These are phyloP conservation scores for Ceriops zippeliana DNA, from an alignment of 345 rosid genomes.

Conservation along the genomic window DNA sequence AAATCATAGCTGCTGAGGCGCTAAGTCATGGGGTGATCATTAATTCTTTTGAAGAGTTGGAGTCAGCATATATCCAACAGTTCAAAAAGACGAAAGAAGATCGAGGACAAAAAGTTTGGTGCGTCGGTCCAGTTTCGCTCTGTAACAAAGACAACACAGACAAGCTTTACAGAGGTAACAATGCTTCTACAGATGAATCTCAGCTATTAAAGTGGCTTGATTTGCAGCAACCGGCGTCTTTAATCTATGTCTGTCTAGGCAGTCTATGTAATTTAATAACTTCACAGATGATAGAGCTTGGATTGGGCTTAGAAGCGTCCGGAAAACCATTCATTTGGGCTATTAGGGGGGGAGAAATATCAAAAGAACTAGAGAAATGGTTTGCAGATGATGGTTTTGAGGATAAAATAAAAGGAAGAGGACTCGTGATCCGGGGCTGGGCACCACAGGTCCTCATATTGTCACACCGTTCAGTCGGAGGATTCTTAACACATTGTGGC, in stretches of 20 bases:
- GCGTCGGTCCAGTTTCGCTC: slow-evolving; percentile 16
- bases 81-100: not conserved
- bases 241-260: slow-evolving; percentile 16
- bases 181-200: not conserved
- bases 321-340: slow-evolving; percentile 19
- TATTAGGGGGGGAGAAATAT: not conserved
- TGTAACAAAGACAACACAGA: slow-evolving; percentile 12
- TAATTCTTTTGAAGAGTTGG: slow-evolving; percentile 19
- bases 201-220: slow-evolving; percentile 12
- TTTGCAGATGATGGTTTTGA: slow-evolving; percentile 3
- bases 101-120: slow-evolving; percentile 11
- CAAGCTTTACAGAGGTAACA: slow-evolving; percentile 11
- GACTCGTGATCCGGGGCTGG: slow-evolving; percentile 17
- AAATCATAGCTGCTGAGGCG: not conserved
- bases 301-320: slow-evolving; percentile 16
- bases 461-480: slow-evolving; percentile 11
- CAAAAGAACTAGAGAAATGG: slow-evolving; percentile 5
- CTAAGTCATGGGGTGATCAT: not conserved
- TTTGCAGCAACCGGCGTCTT: not conserved
- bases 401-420: slow-evolving; percentile 14
- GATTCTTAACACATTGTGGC: slow-evolving; percentile 6
- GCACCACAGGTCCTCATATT: slow-evolving; percentile 13
- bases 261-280: slow-evolving; percentile 16
- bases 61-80: slow-evolving; percentile 6
- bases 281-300: slow-evolving; percentile 12